These are phyloP conservation scores for Halenospora varia DNA, from an alignment of 495 filamentous ascomycete species.

Conservation along the genomic window DNA sequence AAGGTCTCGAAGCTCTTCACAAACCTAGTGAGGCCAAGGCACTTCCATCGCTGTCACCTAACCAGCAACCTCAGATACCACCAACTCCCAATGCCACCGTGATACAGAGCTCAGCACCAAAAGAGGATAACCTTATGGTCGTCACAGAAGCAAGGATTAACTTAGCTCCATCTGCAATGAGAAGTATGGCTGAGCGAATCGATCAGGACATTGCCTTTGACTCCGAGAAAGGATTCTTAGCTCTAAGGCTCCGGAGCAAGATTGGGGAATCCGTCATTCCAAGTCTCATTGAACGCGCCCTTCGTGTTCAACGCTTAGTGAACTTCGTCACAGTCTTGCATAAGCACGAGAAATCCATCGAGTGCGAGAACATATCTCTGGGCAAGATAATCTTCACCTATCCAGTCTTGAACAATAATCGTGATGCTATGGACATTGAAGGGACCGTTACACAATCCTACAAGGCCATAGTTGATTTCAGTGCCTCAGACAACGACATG, in stretches of 20 bases:
- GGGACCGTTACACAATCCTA: constrained; percentile 11
- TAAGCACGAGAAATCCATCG: constrained; percentile 42
- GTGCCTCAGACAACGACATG: constrained; percentile 27
- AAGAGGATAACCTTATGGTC: constrained; percentile 19
- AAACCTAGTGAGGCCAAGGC: constrained; percentile 14
- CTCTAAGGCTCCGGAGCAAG: constrained; percentile 49
- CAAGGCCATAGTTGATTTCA: constrained; percentile 35
- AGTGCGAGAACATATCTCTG: constrained; percentile 54
- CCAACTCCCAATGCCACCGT: background rate
- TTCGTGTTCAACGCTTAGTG: constrained; percentile 61
- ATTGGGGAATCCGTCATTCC: constrained; percentile 54
- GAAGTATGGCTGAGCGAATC: constrained; percentile 43
- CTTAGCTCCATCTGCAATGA: constrained; percentile 34
- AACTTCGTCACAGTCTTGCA: constrained; percentile 58
- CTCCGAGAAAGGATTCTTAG: constrained; percentile 50
- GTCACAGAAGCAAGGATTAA: constrained; percentile 39
- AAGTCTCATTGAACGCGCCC: constrained; percentile 48
- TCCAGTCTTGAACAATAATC: background rate
- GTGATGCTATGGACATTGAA: constrained; percentile 11
- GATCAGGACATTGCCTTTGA: constrained; percentile 60
- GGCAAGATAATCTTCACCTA: constrained; percentile 62
- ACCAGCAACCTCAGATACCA: background rate
- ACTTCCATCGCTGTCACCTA: constrained; percentile 14
- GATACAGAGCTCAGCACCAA: constrained; percentile 16
- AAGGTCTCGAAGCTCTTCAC: constrained; percentile 35